Base-by-base conservation (phyloP, 1,139 yeast species). In the Geotrichum reessii region DNA sequence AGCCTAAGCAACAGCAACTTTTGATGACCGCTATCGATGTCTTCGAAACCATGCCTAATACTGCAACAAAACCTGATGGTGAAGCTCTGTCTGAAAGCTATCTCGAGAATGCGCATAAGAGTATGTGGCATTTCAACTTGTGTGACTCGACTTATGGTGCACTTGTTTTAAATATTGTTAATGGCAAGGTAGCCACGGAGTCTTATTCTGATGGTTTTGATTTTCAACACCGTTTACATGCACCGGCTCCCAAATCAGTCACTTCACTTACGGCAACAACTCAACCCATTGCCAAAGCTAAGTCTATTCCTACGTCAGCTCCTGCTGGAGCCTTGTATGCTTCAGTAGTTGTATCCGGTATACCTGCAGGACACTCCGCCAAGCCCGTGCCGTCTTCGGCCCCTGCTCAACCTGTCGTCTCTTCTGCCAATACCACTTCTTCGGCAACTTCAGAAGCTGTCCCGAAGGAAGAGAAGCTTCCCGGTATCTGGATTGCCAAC, bases 51-150 rank as follows among this genome's bases (percentile, higher is more conserved):
- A 86, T 86, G 65, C 92, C 91, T 0, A 56, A 49, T 50, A 42
- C 62, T 46, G 42, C 59, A 42, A 57, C 62, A 17, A 50, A 56
- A 42, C 47, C 33, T 28, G 19, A 44, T 3, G 47, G 51, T 22
- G 40, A 47, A 12, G 19, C 42, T 5, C 50, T 52, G 14, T 49
- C 51, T 5, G 55, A 54, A 27, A 88, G 84, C 64, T 74, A 80
- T 55, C 81, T 84, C 65, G 81, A 82, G 67, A 76, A 81, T 22
- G 84, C 89, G 1, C 86, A 84, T 70, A 84, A 85, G 65, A 84
- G 85, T 67, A 77, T 85, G 63, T 87, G 95, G 95, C 90, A 87
- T 69, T 85, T 85, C 68, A 86, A 86, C 66, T 72, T 87, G 56
- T 83, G 91, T 66, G 93, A 86, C 68, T 74, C 76, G n/a, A 71